These are phyloP conservation scores for Penicillium expansum DNA, from an alignment of 2,329 filamentous ascomycete species.

Conservation along the genomic window DNA sequence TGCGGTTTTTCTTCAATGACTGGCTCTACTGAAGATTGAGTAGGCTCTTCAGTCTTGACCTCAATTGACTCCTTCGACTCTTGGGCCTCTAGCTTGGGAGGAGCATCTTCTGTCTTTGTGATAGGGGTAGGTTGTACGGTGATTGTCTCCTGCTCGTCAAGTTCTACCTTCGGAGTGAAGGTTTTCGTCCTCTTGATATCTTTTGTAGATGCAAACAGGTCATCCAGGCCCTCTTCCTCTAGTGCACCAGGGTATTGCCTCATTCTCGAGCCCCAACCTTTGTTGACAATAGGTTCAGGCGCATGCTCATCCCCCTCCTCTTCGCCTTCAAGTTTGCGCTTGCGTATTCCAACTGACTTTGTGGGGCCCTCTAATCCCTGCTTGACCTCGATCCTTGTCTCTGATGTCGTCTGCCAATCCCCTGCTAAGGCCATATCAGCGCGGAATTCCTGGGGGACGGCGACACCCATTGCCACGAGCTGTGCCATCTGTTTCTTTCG, in stretches of 20 bases:
- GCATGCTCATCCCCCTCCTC: conserved; percentile 39
- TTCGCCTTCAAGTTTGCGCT: conserved; percentile 46
- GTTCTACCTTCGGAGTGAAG: conserved; percentile 9
- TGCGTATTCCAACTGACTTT: conserved; percentile 45
- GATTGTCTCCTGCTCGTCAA: conserved; percentile 15
- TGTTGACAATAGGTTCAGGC: conserved; percentile 35
- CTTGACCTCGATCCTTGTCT: conserved; percentile 43
- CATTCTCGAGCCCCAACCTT: conserved; percentile 46
- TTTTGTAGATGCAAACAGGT: conserved; percentile 43
- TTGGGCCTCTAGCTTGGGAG: conserved; percentile 5
- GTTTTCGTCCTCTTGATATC: conserved; percentile 37
- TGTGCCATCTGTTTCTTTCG: conserved; percentile 83
- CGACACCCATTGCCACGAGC: conserved; percentile 80
- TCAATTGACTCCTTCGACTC: conserved; percentile 13
- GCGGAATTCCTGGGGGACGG: conserved; percentile 74
- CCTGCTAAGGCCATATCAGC: conserved; percentile 82
- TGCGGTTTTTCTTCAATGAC: conserved; percentile 13
- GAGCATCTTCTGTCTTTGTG: conserved; percentile 18
- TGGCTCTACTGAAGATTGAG: conserved; percentile 2
- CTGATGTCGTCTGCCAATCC: conserved; percentile 74
- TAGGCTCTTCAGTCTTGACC: conserved; percentile 31
- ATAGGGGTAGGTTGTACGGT: conserved; percentile 5
- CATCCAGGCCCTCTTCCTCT: conserved; percentile 43
- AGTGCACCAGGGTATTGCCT: conserved; percentile 41
- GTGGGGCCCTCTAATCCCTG: conserved; percentile 39